Percentiles rank a stretch among this genome's conserved stretches.
Evolutionary conservation across 768 basidiomycete species (phyloP).

Genomic region (Erythrobasidium yunnanense): DNA sequence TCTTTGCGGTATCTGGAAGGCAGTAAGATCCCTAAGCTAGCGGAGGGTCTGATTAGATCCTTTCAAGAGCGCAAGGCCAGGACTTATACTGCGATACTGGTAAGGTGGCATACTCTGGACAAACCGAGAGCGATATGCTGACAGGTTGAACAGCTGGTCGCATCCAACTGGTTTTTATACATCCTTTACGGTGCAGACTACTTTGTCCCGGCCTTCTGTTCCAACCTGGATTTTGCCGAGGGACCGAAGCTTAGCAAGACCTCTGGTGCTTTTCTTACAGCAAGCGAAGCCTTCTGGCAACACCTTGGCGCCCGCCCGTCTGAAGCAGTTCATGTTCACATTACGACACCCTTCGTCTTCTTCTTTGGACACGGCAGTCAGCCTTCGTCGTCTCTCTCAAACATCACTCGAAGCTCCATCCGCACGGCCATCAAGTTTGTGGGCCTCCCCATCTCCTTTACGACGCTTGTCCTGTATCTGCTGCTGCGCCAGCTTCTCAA

Average conservation of each 20-base stretch:
- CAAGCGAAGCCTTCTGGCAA: slow-evolving; percentile 58
- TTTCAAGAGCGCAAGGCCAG: slow-evolving; percentile 12
- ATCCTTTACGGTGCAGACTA: slow-evolving; percentile 34
- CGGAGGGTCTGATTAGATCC: slow-evolving; percentile 28
- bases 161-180: neutral
- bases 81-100: slow-evolving; percentile 3
- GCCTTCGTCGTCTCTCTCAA: slow-evolving; percentile 26
- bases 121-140: too few relatives aligned
- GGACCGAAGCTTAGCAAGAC: slow-evolving; percentile 10
- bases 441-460: slow-evolving; percentile 68
- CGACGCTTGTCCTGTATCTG: slow-evolving; percentile 61
- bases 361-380: slow-evolving; percentile 46
- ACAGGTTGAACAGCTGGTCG: slow-evolving; percentile 40
- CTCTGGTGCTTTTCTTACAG: neutral
- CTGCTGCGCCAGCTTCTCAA: slow-evolving; percentile 77
- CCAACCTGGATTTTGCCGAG: slow-evolving; percentile 20
- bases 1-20: slow-evolving; percentile 4
- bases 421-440: slow-evolving; percentile 51
- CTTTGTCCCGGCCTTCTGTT: slow-evolving; percentile 34
- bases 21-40: slow-evolving; percentile 18
- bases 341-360: slow-evolving; percentile 68
- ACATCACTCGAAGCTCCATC: slow-evolving; percentile 41
- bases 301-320: slow-evolving; percentile 60
- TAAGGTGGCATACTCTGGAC: slow-evolving; percentile 47
- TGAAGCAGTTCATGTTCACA: slow-evolving; percentile 59